Evolutionary conservation across 805 yeast genomes (phyloP).

Genomic region (Priceomyces carsonii): DNA sequence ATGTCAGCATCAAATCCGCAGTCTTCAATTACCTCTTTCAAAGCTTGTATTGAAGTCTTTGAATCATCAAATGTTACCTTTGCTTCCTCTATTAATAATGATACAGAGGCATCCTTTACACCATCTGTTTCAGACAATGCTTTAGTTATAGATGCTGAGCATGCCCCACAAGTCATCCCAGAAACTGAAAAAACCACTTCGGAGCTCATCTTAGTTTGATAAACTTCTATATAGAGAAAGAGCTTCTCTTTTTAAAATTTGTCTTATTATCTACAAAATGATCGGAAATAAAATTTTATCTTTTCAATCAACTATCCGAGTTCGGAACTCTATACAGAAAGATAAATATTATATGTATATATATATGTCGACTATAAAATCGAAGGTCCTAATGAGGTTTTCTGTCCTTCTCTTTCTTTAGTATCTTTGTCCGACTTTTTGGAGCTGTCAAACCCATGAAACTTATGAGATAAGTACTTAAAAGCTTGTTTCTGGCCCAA

Average conservation of each 20-base stretch:
- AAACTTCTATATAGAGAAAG: background rate
- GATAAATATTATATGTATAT: conserved; percentile 1
- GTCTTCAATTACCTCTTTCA: conserved; percentile 27
- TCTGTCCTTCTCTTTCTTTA: background rate
- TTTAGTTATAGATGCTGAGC: conserved; percentile 40
- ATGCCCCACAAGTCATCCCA: conserved; percentile 46
- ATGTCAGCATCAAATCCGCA: conserved; percentile 25
- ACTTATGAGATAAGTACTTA: conserved; percentile 72
- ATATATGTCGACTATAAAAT: no score
- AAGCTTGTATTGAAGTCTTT: conserved; percentile 11
- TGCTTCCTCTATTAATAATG: conserved; percentile 40
- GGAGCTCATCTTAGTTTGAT: conserved; percentile 8
- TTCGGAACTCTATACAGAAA: no score
- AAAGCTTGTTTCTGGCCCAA: conserved; percentile 70
- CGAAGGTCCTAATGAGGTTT: no score
- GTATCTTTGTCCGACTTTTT: conserved; percentile 2
- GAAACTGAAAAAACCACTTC: conserved; percentile 23
- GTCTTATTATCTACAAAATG: background rate
- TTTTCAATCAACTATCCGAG: conserved; percentile 13
- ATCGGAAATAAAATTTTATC: conserved; percentile 9
- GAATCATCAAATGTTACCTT: conserved; percentile 20
- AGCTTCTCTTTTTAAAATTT: background rate
- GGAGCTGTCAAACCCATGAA: conserved; percentile 54
- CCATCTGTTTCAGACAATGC: conserved; percentile 26
- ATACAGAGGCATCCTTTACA: conserved; percentile 27